These are phyloP conservation scores for Pelargonium australe DNA, from an alignment of 441 rosid genomes.

Conservation along the genomic window DNA sequence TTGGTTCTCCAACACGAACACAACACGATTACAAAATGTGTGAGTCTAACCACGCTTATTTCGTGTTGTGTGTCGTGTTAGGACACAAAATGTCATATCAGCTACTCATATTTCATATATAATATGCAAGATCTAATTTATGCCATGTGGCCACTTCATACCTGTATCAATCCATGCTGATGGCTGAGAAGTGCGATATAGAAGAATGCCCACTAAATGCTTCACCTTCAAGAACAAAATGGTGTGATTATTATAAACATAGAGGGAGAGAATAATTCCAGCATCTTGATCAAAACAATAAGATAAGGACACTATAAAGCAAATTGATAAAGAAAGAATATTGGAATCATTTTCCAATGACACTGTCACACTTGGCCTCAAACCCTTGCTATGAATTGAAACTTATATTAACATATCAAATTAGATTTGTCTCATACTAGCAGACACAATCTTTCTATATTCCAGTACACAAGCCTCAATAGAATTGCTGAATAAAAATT, in stretches of 20 bases:
- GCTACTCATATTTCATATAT: neutral
- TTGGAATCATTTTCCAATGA: constrained; percentile 18
- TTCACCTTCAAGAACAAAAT: neutral
- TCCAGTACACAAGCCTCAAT: constrained; percentile 25
- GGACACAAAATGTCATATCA: neutral
- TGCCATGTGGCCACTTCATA: neutral
- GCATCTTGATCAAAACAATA: constrained; percentile 2
- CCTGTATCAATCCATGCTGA: neutral
- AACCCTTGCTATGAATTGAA: constrained; percentile 9
- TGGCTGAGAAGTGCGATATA: neutral
- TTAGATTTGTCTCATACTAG: constrained; percentile 29
- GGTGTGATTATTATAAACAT: neutral
- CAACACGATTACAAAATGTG: too few relatives aligned
- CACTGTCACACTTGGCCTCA: constrained; percentile 8
- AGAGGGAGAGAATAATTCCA: neutral
- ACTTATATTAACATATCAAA: constrained; percentile 9
- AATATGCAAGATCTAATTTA: neutral
- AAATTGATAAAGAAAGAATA: constrained; percentile 3
- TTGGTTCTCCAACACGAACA: too few relatives aligned
- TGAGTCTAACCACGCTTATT: too few relatives aligned
- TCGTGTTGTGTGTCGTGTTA: too few relatives aligned
- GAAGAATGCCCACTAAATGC: neutral
- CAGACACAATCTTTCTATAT: constrained; percentile 25
- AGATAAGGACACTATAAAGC: neutral
- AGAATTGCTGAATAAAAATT: constrained; percentile 13